Evolutionary conservation across 306 rosid genomes (phyloP).

Genomic region (Argentina anserina): DNA sequence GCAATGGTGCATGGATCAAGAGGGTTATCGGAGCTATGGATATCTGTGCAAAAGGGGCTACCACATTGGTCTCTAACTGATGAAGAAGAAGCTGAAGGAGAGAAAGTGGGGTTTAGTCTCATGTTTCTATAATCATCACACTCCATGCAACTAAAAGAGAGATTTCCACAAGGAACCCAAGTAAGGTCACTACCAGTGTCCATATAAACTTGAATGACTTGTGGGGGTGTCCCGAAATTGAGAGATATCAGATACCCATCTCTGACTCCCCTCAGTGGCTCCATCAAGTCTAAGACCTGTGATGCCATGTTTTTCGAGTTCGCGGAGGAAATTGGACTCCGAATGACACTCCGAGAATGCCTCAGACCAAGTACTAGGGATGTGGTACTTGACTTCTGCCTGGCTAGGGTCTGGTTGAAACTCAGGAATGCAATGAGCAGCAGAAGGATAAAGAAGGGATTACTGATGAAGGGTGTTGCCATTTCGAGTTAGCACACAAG

Average conservation of each 20-base stretch:
- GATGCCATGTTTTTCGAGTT: conserved; percentile 15
- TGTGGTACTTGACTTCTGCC: neutral
- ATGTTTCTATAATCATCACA: conserved; percentile 35
- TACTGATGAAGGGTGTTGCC: conserved; percentile 9
- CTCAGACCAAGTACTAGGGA: conserved; percentile 36
- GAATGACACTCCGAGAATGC: conserved; percentile 33
- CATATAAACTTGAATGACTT: conserved; percentile 46
- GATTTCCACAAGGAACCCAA: conserved; percentile 58
- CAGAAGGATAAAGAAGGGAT: conserved; percentile 13
- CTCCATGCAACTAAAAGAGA: conserved; percentile 45
- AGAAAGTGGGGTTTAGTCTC: conserved; percentile 25
- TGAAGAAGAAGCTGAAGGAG: conserved; percentile 45
- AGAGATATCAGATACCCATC: conserved; percentile 50
- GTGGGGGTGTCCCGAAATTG: conserved; percentile 47
- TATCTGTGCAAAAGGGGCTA: conserved; percentile 35
- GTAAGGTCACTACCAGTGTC: conserved; percentile 61
- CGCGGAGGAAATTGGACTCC: conserved; percentile 18
- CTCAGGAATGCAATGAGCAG: conserved; percentile 11
- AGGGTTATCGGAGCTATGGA: conserved; percentile 49
- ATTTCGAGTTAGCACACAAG: conserved; percentile 3
- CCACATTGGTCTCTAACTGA: conserved; percentile 41
- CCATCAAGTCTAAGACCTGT: conserved; percentile 28
- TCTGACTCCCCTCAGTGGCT: conserved; percentile 44
- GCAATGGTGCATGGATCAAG: conserved; percentile 46
- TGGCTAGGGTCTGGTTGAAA: conserved; percentile 23